Base-by-base conservation (phyloP, 768 basidiomycete genomes). In the Mycena belliarum region DNA sequence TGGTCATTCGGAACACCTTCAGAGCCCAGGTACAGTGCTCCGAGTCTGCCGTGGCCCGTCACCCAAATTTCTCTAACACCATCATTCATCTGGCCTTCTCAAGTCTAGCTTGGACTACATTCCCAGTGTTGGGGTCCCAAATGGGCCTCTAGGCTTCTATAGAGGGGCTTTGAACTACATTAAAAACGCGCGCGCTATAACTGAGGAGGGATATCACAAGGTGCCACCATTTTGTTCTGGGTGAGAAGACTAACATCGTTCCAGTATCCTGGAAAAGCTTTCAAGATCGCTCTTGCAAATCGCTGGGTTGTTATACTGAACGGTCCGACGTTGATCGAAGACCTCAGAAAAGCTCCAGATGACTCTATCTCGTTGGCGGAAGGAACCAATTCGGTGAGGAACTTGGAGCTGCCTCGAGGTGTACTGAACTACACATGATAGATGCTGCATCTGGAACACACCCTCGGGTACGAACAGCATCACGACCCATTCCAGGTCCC, bases 291-390 rank as follows among this genome's bases (percentile, higher is more conserved):
- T 6, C 32, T 61, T 1, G 51, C 35, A 2, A 52, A 57, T 11
- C 64, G 65, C n/a, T 83, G 82, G 82, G 52, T 66, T 0, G 72
- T 82, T 28, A 41, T 84, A 18, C 44, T 77, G 0, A 65, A 65
- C 18, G 68, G 67, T 6, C 65, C 59, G 0, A 52, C 67, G 25
- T 55, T 71, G 5, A 63, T 79, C 35, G 73, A 80, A 6, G 37
- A 82, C 40, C n/a, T 82, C 10, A 64, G 69, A 15, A 76, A 67
- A 46, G 73, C 76, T 6, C 61, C 75, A 0, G 76, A 79, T 14
- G 72, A 73, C 25, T 59, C 63, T 7, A 62, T 82, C 20, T 79
- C 78, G 8, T 64, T 75, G 18, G 0, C 21, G 0, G 73, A 68
- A 29, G 70, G 70, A 0, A 29, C 54, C 0, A 61, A 59, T 4